These are phyloP conservation scores for Kwoniella bestiolae DNA, from an alignment of 768 basidiomycete genomes.

Conservation along the genomic window DNA sequence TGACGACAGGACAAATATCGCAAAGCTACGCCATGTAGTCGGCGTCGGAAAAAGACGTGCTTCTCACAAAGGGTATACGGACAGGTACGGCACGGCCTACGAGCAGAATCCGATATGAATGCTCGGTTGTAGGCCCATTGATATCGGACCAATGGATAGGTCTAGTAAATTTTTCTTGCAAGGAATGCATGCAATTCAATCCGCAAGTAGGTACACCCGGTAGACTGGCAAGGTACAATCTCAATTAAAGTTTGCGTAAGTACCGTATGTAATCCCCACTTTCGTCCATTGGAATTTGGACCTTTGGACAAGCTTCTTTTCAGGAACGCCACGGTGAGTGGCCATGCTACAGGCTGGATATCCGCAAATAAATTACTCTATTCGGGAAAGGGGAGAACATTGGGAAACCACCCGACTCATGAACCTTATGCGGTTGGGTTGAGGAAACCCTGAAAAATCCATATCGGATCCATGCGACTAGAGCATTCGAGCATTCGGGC, in stretches of 20 bases:
- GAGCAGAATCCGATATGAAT: neutral
- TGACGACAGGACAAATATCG: no score
- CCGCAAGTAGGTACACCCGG: conserved; percentile 1
- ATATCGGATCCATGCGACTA: no score
- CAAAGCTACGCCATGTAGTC: no score
- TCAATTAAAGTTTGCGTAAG: conserved; percentile 1
- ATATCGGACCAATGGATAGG: no score
- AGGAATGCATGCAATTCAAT: neutral
- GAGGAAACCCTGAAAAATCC: neutral
- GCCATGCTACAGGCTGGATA: no score
- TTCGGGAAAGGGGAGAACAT: no score
- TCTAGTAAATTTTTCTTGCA: no score
- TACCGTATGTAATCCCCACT: neutral
- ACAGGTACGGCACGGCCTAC: neutral
- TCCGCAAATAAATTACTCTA: neutral
- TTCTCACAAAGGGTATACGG: no score
- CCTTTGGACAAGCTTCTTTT: conserved; percentile 7
- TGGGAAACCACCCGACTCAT: no score
- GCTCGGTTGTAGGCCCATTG: neutral
- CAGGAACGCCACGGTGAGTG: conserved; percentile 1
- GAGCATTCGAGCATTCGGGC: no score
- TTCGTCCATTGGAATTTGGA: neutral
- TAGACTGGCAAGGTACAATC: neutral
- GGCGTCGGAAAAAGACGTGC: no score
- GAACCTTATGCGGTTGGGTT: no score